A percentile compares a stretch with the other conserved stretches of the same genome.
Evolutionary conservation across 225 moss, liverwort and hornwort genomes (phyloP).

Genomic region (Asterella californica): DNA sequence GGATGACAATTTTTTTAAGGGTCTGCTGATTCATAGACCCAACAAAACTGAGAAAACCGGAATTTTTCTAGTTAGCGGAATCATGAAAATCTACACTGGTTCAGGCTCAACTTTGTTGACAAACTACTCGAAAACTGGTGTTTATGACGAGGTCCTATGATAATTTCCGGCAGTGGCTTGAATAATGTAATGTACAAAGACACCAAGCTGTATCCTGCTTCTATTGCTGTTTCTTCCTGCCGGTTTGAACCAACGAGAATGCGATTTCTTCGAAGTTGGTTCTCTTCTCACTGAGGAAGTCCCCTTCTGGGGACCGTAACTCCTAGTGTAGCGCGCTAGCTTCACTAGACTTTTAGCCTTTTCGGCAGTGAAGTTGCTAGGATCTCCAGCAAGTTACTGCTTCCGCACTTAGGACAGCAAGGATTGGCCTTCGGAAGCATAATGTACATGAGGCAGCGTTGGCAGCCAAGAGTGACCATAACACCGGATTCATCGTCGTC

Average conservation of each 20-base stretch:
- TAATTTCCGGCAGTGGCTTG: conserved; percentile 8
- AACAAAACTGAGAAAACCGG: conserved; percentile 20
- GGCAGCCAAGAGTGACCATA: conserved; percentile 70
- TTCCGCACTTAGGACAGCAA: conserved; percentile 74
- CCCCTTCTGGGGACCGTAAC: background rate
- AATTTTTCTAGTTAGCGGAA: background rate
- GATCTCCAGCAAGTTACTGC: conserved; percentile 51
- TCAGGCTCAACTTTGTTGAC: conserved; percentile 11
- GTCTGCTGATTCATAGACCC: conserved; percentile 28
- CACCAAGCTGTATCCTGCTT: conserved; percentile 15
- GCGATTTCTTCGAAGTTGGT: background rate
- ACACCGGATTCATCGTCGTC: conserved; percentile 28
- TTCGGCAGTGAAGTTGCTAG: conserved; percentile 36
- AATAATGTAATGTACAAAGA: conserved; percentile 23
- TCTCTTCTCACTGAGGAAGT: background rate
- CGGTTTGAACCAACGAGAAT: background rate
- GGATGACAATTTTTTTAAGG: conserved; percentile 20
- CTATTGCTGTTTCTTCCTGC: background rate
- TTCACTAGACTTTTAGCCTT: conserved; percentile 33
- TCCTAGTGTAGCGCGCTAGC: background rate
- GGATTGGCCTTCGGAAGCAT: conserved; percentile 69
- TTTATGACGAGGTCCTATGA: conserved; percentile 8
- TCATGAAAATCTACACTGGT: conserved; percentile 11
- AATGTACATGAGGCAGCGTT: conserved; percentile 66
- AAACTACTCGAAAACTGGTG: conserved; percentile 1